Evolutionary conservation across 1,284 basidiomycete genomes (phyloP).

Genomic region (Marasmius oreades): DNA sequence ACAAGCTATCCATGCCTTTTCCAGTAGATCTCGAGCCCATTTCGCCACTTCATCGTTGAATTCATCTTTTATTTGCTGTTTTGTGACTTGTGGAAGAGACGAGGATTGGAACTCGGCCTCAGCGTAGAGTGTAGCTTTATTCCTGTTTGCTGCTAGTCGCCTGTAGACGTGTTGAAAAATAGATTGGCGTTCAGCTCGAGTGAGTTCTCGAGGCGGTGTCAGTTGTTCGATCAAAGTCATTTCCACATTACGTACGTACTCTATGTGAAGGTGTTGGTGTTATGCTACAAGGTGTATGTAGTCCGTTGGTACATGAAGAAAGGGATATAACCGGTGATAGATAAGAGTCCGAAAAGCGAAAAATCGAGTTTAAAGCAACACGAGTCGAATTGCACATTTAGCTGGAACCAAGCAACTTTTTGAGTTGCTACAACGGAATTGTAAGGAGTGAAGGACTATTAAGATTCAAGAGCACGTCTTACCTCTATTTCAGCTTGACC

Average conservation of each 20-base stretch:
- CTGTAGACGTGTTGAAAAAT: conserved; percentile 45
- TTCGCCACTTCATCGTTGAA: conserved; percentile 35
- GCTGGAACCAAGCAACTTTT: background rate
- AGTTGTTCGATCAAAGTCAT: conserved; percentile 22
- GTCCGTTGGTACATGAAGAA: background rate
- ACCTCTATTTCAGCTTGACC: conserved; percentile 34
- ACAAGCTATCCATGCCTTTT: conserved; percentile 46
- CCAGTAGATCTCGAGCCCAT: conserved; percentile 45
- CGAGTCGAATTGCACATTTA: too few relatives aligned
- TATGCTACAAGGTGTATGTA: background rate
- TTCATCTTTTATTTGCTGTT: conserved; percentile 21
- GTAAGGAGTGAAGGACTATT: background rate
- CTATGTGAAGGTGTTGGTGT: background rate
- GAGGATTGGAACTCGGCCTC: conserved; percentile 32
- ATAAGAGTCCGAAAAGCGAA: too few relatives aligned
- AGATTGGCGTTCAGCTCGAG: conserved; percentile 28
- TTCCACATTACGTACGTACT: background rate
- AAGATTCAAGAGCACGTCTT: conserved; percentile 4
- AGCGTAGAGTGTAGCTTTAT: conserved; percentile 39
- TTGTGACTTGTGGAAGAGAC: conserved; percentile 18
- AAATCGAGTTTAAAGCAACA: too few relatives aligned
- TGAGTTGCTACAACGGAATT: background rate
- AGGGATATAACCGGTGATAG: too few relatives aligned
- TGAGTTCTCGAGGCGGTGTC: conserved; percentile 38
- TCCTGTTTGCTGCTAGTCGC: conserved; percentile 44